Conservation (phyloP, 768 basidiomycete species). For the Amanita subjunquillea region DNA sequence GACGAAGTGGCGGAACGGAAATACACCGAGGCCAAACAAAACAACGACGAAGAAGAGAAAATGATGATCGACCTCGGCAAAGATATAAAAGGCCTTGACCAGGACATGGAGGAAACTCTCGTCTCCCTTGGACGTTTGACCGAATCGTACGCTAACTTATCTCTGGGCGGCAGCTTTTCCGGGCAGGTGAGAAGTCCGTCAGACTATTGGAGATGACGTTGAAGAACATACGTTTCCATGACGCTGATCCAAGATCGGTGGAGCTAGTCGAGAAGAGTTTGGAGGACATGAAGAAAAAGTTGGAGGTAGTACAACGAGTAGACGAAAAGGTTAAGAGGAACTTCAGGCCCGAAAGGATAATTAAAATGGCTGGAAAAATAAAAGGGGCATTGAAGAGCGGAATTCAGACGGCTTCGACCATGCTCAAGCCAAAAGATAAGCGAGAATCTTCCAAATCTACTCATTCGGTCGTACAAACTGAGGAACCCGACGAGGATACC, state of each 20-base stretch:
- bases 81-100: too few relatives aligned
- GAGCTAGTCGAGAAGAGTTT: background rate
- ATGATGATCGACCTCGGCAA: background rate
- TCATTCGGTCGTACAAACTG: too few relatives aligned
- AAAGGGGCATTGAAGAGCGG: background rate
- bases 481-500: too few relatives aligned
- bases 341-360: background rate
- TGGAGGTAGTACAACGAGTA: background rate
- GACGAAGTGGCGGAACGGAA: background rate
- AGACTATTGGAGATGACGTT: background rate
- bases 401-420: background rate
- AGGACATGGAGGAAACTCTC: too few relatives aligned
- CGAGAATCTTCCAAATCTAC: too few relatives aligned
- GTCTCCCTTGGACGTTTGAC: background rate
- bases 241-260: background rate
- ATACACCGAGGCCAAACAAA: background rate
- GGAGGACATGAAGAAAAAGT: background rate
- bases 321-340: background rate
- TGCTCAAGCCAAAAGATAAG: background rate
- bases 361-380: too few relatives aligned
- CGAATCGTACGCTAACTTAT: background rate
- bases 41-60: background rate
- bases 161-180: background rate
- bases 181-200: background rate
- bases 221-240: background rate